Evolutionary conservation across 768 basidiomycete genomes (phyloP).

Genomic region (Pulveroboletus sp.): DNA sequence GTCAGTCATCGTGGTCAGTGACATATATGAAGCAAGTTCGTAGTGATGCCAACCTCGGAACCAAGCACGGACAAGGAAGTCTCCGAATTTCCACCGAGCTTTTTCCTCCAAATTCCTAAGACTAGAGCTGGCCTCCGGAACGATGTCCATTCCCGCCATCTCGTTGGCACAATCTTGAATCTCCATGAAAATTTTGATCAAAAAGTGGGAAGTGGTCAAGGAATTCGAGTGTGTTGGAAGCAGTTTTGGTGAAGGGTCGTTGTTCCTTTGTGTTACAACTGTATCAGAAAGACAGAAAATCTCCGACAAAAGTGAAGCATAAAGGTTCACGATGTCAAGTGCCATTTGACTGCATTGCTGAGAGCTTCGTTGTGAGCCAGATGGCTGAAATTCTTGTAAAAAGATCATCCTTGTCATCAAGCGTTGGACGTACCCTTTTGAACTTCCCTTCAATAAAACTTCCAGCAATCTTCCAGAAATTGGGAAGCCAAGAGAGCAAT

Average conservation of each 20-base stretch:
- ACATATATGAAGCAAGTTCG: background rate
- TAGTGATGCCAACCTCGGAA: constrained; percentile 55
- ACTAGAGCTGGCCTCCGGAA: constrained; percentile 61
- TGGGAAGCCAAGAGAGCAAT: constrained; percentile 79
- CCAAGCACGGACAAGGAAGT: constrained; percentile 77
- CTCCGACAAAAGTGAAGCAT: constrained; percentile 77
- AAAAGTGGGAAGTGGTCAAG: constrained; percentile 75
- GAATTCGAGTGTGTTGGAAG: constrained; percentile 78
- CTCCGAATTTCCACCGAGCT: constrained; percentile 83
- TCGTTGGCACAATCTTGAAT: constrained; percentile 85
- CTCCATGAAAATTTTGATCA: constrained; percentile 76
- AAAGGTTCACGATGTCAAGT: constrained; percentile 79
- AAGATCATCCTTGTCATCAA: background rate
- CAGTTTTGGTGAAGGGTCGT: constrained; percentile 40
- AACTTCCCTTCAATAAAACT: constrained; percentile 92
- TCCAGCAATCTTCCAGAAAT: constrained; percentile 90
- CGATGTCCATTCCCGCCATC: constrained; percentile 72
- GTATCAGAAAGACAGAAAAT: constrained; percentile 83
- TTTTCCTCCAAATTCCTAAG: constrained; percentile 75
- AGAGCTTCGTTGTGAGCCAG: constrained; percentile 68
- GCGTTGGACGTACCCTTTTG: constrained; percentile 56
- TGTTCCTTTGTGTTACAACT: constrained; percentile 52
- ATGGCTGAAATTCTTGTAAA: constrained; percentile 20
- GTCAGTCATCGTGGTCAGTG: constrained; percentile 9
- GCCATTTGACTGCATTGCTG: constrained; percentile 85